phyloP scores from a whole-genome alignment of 805 yeast genomes.

The Jamesozyma rosinii region DNA sequence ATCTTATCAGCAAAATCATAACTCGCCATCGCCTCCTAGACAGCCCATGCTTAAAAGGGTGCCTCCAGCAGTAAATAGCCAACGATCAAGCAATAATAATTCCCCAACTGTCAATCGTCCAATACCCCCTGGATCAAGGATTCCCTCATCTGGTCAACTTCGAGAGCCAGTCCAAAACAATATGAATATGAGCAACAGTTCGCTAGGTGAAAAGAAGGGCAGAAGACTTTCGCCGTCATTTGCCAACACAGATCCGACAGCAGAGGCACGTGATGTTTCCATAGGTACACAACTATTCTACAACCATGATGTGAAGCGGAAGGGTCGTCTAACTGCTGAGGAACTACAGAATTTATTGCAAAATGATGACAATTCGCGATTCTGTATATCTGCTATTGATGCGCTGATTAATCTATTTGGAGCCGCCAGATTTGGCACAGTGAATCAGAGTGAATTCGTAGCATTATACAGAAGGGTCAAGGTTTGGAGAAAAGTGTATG shows the following conservation, averaged over 20 bases:
- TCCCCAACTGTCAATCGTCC: neutral
- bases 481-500: constrained; percentile 31
- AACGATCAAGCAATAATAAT: neutral
- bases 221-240: constrained; percentile 6
- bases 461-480: constrained; percentile 29
- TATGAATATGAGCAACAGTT: neutral
- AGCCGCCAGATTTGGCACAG: constrained; percentile 29
- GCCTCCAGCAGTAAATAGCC: neutral
- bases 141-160: neutral
- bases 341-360: constrained; percentile 30
- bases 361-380: constrained; percentile 29
- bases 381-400: constrained; percentile 29
- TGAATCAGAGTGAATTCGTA: constrained; percentile 27
- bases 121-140: neutral
- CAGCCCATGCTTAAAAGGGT: neutral
- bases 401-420: constrained; percentile 30
- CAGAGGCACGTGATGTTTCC: constrained; percentile 19
- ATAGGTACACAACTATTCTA: constrained; percentile 26
- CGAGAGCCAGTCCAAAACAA: neutral
- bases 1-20: neutral
- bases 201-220: neutral
- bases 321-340: constrained; percentile 27
- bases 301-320: constrained; percentile 26
- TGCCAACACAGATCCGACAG: neutral
- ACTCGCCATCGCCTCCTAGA: neutral